Conservation (phyloP, 495 filamentous ascomycete species). For the Penicillium chermesinum region DNA sequence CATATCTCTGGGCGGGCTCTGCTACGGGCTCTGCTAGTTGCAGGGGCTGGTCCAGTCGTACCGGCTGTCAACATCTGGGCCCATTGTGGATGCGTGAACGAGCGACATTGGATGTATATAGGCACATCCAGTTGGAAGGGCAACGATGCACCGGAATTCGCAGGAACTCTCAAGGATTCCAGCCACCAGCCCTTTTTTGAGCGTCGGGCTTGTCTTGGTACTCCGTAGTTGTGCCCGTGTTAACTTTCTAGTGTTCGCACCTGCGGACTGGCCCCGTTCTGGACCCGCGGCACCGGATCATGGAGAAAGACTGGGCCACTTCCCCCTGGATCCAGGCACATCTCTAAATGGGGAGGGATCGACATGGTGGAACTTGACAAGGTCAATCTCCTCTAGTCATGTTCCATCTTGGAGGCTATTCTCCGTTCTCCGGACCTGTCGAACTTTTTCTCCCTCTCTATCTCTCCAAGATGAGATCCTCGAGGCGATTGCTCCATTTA, state of each 20-base stretch:
- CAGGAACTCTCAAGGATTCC: no score
- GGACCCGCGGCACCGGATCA: slow-evolving; percentile 12
- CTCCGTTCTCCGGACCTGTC: background rate
- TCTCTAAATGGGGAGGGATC: slow-evolving; percentile 17
- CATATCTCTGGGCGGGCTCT: no score
- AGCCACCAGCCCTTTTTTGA: no score
- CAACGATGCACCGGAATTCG: no score
- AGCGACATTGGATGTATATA: background rate
- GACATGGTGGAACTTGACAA: slow-evolving; percentile 14
- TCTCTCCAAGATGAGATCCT: slow-evolving; percentile 9
- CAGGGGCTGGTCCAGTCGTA: background rate
- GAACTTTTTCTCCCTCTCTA: slow-evolving; percentile 8
- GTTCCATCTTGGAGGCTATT: background rate
- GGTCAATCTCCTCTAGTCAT: slow-evolving; percentile 11
- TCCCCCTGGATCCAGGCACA: slow-evolving; percentile 24
- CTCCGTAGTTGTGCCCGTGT: slow-evolving; percentile 15
- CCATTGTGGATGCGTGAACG: background rate
- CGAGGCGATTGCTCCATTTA: slow-evolving; percentile 11
- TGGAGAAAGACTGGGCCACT: slow-evolving; percentile 22
- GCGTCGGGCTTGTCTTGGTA: no score
- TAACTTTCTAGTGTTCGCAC: slow-evolving; percentile 27
- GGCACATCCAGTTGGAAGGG: no score
- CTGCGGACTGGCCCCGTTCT: slow-evolving; percentile 17
- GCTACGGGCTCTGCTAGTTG: slow-evolving; percentile 7
- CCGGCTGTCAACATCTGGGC: background rate